Conservation (phyloP, 2,329 filamentous ascomycete genomes). For the Pyrenophora seminiperda region DNA sequence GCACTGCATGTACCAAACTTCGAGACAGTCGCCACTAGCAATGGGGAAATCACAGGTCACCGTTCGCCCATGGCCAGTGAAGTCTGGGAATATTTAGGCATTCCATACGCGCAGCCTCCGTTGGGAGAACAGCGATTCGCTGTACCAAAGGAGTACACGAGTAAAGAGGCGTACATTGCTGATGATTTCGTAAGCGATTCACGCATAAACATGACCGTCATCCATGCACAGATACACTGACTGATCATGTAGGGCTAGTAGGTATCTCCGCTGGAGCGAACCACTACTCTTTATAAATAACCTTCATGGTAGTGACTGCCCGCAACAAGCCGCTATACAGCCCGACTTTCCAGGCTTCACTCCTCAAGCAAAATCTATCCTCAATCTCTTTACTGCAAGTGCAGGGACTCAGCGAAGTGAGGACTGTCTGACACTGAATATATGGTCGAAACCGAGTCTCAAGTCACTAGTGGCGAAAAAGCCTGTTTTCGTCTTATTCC, state of each 20-base stretch:
- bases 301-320: constrained; percentile 21
- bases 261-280: not conserved
- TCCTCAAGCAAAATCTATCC: constrained; percentile 22
- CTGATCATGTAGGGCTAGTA: constrained; percentile 19
- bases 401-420: constrained; percentile 29
- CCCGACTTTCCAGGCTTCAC: constrained; percentile 31
- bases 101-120: constrained; percentile 43
- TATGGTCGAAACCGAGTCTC: constrained; percentile 36
- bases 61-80: constrained; percentile 16
- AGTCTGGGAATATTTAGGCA: constrained; percentile 43
- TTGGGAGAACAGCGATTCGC: constrained; percentile 39
- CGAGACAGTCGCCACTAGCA: constrained; percentile 8
- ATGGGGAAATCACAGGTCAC: constrained; percentile 32
- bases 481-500: constrained; percentile 50
- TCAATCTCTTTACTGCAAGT: constrained; percentile 24
- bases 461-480: constrained; percentile 29
- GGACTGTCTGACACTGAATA: constrained; percentile 41
- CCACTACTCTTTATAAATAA: not conserved
- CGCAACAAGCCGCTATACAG: constrained; percentile 26
- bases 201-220: not conserved
- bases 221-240: not conserved
- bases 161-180: constrained; percentile 14
- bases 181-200: constrained; percentile 15
- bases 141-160: constrained; percentile 25
- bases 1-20: no score